Conservation (phyloP, 257 asterid species). For the Ehretia macrophylla region DNA sequence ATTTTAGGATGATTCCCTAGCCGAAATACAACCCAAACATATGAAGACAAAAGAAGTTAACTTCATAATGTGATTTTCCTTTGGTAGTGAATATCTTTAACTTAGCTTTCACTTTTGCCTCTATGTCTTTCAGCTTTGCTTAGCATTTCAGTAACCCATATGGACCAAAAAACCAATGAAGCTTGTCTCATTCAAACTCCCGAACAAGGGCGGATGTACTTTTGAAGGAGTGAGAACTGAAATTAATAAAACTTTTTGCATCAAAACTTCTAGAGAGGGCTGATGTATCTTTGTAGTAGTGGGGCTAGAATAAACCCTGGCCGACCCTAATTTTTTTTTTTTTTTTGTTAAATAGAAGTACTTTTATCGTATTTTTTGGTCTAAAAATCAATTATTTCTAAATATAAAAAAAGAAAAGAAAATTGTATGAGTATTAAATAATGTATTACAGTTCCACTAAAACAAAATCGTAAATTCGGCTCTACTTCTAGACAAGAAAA, state of each 20-base stretch:
- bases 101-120: constrained; percentile 16
- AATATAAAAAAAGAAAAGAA: no score
- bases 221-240: no score
- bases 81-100: constrained; percentile 29
- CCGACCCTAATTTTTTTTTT: neutral
- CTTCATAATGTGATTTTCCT: constrained; percentile 2
- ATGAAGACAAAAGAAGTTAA: constrained; percentile 40
- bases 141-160: constrained; percentile 12
- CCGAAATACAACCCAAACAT: constrained; percentile 22
- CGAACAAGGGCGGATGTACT: no score
- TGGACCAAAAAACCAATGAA: constrained; percentile 12
- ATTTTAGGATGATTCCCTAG: constrained; percentile 16
- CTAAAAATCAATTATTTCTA: constrained; percentile 1
- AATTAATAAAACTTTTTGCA: constrained; percentile 20
- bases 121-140: constrained; percentile 15
- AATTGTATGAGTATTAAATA: no score
- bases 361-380: constrained; percentile 9
- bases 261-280: constrained; percentile 16
- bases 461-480: no score
- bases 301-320: no score
- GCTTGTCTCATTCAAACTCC: constrained; percentile 22
- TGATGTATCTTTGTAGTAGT: no score
- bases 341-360: neutral
- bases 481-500: no score
- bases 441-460: no score